These are phyloP conservation scores for Elongisporangium prolatum DNA, from an alignment of 352 stramenopile genomes.

Conservation along the genomic window DNA sequence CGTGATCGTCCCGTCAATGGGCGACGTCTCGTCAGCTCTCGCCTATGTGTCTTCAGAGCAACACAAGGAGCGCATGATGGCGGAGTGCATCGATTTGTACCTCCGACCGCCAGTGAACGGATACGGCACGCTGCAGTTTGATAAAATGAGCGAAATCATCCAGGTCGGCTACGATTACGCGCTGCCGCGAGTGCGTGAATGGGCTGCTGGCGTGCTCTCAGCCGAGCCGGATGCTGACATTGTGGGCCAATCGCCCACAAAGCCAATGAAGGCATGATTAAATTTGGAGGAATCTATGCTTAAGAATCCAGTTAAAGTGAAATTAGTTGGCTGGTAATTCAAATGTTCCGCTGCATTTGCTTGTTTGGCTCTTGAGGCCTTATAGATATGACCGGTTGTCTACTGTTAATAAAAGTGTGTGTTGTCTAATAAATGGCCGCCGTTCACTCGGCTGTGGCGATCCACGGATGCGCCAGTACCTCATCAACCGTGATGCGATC, in stretches of 20 bases:
- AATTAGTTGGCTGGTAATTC: no score
- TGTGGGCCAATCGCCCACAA: conserved; percentile 12
- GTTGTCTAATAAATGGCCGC: no score
- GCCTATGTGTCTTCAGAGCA: conserved; percentile 90
- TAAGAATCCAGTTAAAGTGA: no score
- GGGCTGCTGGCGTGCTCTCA: conserved; percentile 45
- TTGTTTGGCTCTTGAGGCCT: no score
- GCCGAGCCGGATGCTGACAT: conserved; percentile 65
- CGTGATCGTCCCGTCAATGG: conserved; percentile 89
- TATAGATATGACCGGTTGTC: no score
- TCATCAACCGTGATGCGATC: conserved; percentile 72
- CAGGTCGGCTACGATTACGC: conserved; percentile 82
- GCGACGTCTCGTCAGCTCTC: conserved; percentile 85
- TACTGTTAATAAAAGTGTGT: no score
- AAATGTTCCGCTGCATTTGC: no score
- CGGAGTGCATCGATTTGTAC: conserved; percentile 86
- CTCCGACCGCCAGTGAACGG: conserved; percentile 85
- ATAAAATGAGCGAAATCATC: conserved; percentile 91
- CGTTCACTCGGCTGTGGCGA: conserved; percentile 10
- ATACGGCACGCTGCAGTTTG: conserved; percentile 90
- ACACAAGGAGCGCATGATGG: conserved; percentile 81
- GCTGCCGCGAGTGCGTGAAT: conserved; percentile 58
- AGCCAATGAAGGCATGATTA: background rate
- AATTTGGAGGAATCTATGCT: no score
- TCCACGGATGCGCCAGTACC: conserved; percentile 56